These are phyloP conservation scores for Andrographis paniculata DNA, from an alignment of 305 asterid genomes.

Conservation along the genomic window DNA sequence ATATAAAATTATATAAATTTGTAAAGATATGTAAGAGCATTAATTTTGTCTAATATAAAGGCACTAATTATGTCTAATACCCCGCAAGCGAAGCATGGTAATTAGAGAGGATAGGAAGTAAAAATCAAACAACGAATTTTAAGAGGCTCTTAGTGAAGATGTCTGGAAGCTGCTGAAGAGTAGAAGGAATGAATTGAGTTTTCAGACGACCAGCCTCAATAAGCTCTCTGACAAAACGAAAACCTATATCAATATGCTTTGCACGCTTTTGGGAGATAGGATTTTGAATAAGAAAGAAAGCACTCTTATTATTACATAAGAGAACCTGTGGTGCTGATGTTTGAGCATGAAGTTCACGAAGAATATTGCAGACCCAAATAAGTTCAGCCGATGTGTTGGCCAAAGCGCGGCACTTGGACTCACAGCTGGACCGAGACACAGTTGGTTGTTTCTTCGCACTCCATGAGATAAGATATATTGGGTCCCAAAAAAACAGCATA, in stretches of 20 bases:
- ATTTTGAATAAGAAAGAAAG: conserved; percentile 1
- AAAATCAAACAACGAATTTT: neutral
- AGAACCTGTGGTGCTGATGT: neutral
- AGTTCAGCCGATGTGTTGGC: conserved; percentile 8
- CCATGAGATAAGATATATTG: conserved; percentile 10
- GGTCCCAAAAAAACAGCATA: conserved; percentile 3
- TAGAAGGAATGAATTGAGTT: neutral
- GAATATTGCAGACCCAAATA: neutral
- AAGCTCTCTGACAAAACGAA: conserved; percentile 10
- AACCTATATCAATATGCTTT: conserved; percentile 6
- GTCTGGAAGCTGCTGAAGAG: neutral
- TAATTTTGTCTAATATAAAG: no score
- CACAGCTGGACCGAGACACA: conserved; percentile 10
- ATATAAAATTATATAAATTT: no score
- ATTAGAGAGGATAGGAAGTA: neutral
- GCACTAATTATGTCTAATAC: no score
- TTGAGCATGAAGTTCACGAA: conserved; percentile 6
- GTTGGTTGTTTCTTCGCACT: conserved; percentile 7
- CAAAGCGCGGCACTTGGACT: conserved; percentile 16
- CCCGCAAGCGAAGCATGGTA: neutral
- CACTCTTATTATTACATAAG: conserved; percentile 6
- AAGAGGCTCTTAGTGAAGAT: conserved; percentile 8
- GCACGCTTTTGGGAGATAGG: conserved; percentile 13
- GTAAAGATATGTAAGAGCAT: no score
- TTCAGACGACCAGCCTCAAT: neutral